phyloP scores from a whole-genome alignment of 140 eudicot species.

The Bidens hawaiensis region DNA sequence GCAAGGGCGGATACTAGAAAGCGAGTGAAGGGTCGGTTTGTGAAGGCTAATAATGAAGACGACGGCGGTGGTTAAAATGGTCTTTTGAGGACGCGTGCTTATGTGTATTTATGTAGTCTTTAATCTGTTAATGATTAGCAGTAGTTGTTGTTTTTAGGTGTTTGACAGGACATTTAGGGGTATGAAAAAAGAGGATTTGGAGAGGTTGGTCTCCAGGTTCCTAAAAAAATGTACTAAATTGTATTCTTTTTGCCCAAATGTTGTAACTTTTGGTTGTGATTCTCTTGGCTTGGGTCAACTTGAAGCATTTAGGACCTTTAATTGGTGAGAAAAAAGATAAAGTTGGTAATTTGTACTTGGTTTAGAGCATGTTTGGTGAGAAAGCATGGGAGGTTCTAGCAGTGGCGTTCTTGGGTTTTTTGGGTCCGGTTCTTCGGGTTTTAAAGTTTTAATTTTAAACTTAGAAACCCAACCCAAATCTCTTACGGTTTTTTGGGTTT shows the following conservation, averaged over 20 bases:
- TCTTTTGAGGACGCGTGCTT: not conserved
- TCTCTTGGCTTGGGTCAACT: not conserved
- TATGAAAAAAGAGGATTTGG: not conserved
- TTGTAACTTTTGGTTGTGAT: slow-evolving; percentile 18
- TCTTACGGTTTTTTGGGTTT: no score
- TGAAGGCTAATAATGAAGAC: slow-evolving; percentile 60
- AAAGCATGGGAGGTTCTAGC: not conserved
- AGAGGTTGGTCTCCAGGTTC: slow-evolving; percentile 3
- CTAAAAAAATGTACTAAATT: slow-evolving; percentile 16
- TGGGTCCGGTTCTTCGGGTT: no score
- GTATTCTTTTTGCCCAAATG: slow-evolving; percentile 13
- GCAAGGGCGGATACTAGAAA: slow-evolving; percentile 96
- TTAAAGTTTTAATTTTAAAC: no score
- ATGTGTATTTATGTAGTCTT: slow-evolving; percentile 21
- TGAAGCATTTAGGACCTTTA: not conserved
- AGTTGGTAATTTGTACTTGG: not conserved
- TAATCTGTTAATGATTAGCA: not conserved
- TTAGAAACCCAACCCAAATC: no score
- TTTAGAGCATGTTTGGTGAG: not conserved
- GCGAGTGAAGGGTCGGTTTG: slow-evolving; percentile 92
- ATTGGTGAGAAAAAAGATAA: not conserved
- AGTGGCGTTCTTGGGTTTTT: no score
- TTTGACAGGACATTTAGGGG: slow-evolving; percentile 11
- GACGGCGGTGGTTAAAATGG: slow-evolving; percentile 36
- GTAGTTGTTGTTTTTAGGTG: slow-evolving; percentile 20